A percentile compares a stretch with the other conserved stretches of the same genome.
Conservation (phyloP, 169 alveolate genomes). For the Plasmodium knowlesi region DNA sequence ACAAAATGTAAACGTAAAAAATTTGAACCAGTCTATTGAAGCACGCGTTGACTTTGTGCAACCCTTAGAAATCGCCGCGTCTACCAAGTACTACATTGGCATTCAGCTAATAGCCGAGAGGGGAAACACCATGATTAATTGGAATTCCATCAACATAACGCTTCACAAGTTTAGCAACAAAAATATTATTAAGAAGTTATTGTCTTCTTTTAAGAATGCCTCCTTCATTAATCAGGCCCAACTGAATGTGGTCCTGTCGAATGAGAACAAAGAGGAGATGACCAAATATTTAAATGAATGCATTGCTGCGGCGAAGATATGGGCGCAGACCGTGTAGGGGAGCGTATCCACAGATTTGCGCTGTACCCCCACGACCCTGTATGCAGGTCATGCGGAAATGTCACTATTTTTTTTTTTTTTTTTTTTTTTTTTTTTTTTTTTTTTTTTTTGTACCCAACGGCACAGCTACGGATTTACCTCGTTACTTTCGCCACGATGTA, state of each 20-base stretch:
- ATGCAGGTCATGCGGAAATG: background rate
- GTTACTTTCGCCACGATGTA: background rate
- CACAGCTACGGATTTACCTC: background rate
- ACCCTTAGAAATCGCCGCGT: slow-evolving; percentile 81
- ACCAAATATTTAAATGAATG: slow-evolving; percentile 81
- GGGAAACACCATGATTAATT: slow-evolving; percentile 80
- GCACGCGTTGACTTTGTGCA: slow-evolving; percentile 79
- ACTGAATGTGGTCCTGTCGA: slow-evolving; percentile 30
- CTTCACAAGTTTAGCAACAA: slow-evolving; percentile 79
- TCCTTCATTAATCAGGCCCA: slow-evolving; percentile 78
- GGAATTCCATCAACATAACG: slow-evolving; percentile 81
- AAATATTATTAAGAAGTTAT: slow-evolving; percentile 75
- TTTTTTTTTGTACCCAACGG: background rate
- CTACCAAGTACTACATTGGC: slow-evolving; percentile 83
- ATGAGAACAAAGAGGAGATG: slow-evolving; percentile 77
- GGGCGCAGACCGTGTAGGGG: slow-evolving; percentile 81
- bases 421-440: too few species aligned
- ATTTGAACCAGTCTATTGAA: slow-evolving; percentile 77
- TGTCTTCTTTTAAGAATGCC: slow-evolving; percentile 80
- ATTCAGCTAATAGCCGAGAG: slow-evolving; percentile 81
- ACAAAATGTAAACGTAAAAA: slow-evolving; percentile 73
- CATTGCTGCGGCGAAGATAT: slow-evolving; percentile 79
- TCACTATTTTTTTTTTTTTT: background rate
- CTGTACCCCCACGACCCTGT: background rate
- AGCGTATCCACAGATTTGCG: background rate